Evolutionary conservation across 2,329 filamentous ascomycete genomes (phyloP), one percentile per base, ranked within the genome.

Genomic region (Pseudopyrenochaeta lycopersici): DNA sequence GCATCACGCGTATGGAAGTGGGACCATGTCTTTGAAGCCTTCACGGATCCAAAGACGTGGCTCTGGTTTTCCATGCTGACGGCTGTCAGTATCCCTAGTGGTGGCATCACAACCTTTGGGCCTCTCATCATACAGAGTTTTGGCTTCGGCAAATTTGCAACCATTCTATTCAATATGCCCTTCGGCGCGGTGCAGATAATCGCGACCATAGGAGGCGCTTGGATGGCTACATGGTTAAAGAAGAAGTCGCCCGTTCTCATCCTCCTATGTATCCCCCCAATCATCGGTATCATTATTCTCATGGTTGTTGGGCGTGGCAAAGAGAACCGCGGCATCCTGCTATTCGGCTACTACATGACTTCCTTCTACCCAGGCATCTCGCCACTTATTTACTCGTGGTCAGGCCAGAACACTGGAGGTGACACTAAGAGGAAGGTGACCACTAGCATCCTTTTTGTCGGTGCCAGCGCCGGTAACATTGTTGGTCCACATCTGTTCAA

Each of bases 361-460:
- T 86, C 83, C 0, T 80, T 86, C 7, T 87, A 87, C 46, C 84
- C 85, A 0, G 86, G 81, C 5, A 85, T 85, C 54, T 81, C 86
- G 2, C 86, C 85, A 0, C 72, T 88, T 27, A 83, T 88, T 35
- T 87, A 85, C 58, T 83, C 83, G 0, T 87, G 84, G 84, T 84
- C 83, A 1, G 79, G 83, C 1, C 84, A 85, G 55, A 88, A 88
- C 58, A 88, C 88, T 0, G 88, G 84, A 0, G 88, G 88, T 1
- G 87, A 90, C 65, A 90, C 88, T 0, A 90, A 90, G 73, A 85
- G 85, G 58, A 90, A 89, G 65, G 82, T 84, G 9, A 88, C 84
- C 0, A 89, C 86, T 0, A 86, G 82, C 11, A 78, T 88, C 6
- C 77, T 90, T 1, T 88, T 90, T 63, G 81, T 90, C 41, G 86